phyloP scores from a whole-genome alignment of 768 basidiomycete genomes.

The Amanita polypyramis region DNA sequence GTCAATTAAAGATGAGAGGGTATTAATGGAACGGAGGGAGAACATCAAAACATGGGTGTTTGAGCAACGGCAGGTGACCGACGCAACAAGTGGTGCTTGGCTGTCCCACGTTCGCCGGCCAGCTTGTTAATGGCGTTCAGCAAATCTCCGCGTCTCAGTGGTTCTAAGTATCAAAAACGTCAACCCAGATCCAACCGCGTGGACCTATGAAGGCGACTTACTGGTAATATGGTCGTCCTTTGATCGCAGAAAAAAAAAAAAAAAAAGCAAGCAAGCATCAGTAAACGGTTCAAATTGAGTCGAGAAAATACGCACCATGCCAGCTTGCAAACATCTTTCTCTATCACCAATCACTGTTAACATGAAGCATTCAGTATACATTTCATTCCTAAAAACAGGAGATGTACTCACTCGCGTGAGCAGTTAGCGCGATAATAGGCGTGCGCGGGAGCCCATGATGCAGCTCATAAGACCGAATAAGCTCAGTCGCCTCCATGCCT shows the following conservation, averaged over 20 bases:
- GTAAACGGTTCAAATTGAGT: background rate
- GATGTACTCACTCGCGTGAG: conserved; percentile 81
- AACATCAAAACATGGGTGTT: background rate
- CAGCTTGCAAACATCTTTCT: conserved; percentile 38
- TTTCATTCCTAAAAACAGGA: conserved; percentile 6
- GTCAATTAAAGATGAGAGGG: background rate
- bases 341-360: conserved; percentile 70
- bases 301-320: conserved; percentile 24
- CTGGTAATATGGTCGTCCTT: conserved; percentile 75
- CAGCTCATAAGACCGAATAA: conserved; percentile 80
- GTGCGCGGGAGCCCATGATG: conserved; percentile 58
- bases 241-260: background rate
- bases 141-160: conserved; percentile 67
- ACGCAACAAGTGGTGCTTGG: conserved; percentile 25
- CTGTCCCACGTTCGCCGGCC: conserved; percentile 48
- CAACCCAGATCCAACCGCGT: background rate
- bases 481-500: conserved; percentile 93
- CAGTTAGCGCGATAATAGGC: conserved; percentile 94
- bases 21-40: background rate
- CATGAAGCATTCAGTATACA: conserved; percentile 2
- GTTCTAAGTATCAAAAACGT: conserved; percentile 37
- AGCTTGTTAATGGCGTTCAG: conserved; percentile 77
- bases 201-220: conserved; percentile 23
- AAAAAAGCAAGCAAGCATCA: too few relatives aligned
- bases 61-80: conserved; percentile 19